phyloP scores from a whole-genome alignment of 2,329 filamentous ascomycete genomes.

The Neofusicoccum sp. region DNA sequence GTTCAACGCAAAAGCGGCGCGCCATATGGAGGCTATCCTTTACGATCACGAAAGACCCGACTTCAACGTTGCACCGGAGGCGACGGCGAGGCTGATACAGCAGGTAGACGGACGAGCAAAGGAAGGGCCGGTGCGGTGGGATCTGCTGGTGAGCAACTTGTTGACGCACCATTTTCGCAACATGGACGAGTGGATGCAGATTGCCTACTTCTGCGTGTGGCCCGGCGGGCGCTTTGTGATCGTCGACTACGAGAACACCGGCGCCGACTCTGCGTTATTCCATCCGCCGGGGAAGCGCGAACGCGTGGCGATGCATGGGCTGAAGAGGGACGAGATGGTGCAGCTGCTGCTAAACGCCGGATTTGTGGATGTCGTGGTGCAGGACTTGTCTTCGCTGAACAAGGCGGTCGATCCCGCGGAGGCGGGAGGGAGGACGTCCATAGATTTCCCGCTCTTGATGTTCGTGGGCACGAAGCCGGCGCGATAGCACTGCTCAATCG shows the following conservation, averaged over 20 bases:
- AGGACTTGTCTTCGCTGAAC: slow-evolving; percentile 52
- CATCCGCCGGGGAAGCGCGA: slow-evolving; percentile 56
- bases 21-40: slow-evolving; percentile 52
- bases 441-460: slow-evolving; percentile 48
- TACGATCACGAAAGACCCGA: slow-evolving; percentile 52
- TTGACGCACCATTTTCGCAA: slow-evolving; percentile 59
- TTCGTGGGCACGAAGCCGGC: slow-evolving; percentile 34
- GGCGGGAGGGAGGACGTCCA: slow-evolving; percentile 46
- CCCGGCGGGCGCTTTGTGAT: slow-evolving; percentile 54
- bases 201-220: slow-evolving; percentile 52
- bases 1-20: slow-evolving; percentile 50
- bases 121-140: slow-evolving; percentile 40
- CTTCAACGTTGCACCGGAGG: background rate
- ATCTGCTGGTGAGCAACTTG: slow-evolving; percentile 57
- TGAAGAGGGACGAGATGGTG: slow-evolving; percentile 46
- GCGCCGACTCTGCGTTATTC: slow-evolving; percentile 54
- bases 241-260: slow-evolving; percentile 62
- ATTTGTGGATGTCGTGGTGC: slow-evolving; percentile 53
- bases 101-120: slow-evolving; percentile 23
- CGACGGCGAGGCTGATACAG: slow-evolving; percentile 39
- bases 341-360: slow-evolving; percentile 51
- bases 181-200: slow-evolving; percentile 46
- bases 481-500: background rate
- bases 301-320: slow-evolving; percentile 58
- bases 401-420: slow-evolving; percentile 51